phyloP scores from a whole-genome alignment of 2,329 filamentous ascomycete species.

The Ophiostoma triangulosporum region DNA sequence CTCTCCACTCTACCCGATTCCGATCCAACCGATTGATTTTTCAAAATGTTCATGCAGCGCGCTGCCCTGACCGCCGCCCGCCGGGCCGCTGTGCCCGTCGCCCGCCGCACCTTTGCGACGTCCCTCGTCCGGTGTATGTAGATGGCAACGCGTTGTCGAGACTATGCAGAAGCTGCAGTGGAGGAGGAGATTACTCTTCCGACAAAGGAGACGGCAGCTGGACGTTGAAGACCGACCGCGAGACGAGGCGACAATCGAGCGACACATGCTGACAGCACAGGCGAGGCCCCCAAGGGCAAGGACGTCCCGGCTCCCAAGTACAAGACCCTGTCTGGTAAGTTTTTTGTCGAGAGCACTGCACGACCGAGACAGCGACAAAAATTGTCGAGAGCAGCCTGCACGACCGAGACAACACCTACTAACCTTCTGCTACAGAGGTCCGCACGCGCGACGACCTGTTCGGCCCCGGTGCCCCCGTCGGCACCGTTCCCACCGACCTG shows the following conservation, averaged over 20 bases:
- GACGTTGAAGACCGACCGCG: too few relatives aligned
- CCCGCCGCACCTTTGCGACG: conserved; percentile 46
- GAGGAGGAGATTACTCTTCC: too few relatives aligned
- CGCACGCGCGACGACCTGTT: conserved; percentile 70
- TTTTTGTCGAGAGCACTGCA: too few relatives aligned
- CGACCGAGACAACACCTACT: not conserved
- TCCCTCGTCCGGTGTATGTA: conserved; percentile 47
- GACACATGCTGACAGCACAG: conserved; percentile 16
- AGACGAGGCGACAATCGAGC: too few relatives aligned
- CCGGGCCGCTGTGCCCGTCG: conserved; percentile 41
- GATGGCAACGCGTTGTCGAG: too few relatives aligned
- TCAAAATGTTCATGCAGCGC: conserved; percentile 49
- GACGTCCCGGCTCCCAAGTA: conserved; percentile 19
- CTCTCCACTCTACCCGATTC: not conserved
- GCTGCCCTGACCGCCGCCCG: conserved; percentile 47
- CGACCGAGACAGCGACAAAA: not conserved
- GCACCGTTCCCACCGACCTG: conserved; percentile 82
- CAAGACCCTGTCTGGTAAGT: conserved; percentile 33
- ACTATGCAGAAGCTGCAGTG: not conserved
- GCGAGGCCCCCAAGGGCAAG: conserved; percentile 20
- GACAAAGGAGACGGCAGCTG: too few relatives aligned
- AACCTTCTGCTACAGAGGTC: conserved; percentile 49
- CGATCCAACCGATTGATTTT: not conserved
- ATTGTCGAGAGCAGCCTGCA: too few relatives aligned
- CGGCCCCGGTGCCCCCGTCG: conserved; percentile 65